Conservation (phyloP, 108 stramenopile species). For the Cylindrotheca closterium region DNA sequence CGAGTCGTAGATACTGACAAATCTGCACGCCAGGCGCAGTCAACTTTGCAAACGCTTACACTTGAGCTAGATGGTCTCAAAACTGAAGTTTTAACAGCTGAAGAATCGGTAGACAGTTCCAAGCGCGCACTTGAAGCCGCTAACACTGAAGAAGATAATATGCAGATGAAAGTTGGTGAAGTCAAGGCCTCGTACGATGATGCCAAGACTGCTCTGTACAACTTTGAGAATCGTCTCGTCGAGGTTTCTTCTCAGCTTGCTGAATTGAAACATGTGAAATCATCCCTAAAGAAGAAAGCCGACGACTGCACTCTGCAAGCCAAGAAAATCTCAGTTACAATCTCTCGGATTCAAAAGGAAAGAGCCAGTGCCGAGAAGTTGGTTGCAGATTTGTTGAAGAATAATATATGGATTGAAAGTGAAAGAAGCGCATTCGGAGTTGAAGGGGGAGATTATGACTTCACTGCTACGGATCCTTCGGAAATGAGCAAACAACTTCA, state of each 20-base stretch:
- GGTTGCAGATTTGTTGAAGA: slow-evolving; percentile 64
- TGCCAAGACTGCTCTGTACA: slow-evolving; percentile 61
- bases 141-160: slow-evolving; percentile 49
- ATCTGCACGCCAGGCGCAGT: slow-evolving; percentile 68
- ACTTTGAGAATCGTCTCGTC: slow-evolving; percentile 67
- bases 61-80: slow-evolving; percentile 80
- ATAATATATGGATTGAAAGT: slow-evolving; percentile 93
- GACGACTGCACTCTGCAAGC: slow-evolving; percentile 81
- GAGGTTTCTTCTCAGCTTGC: slow-evolving; percentile 78
- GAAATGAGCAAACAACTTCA: slow-evolving; percentile 69
- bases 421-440: slow-evolving; percentile 93
- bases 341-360: slow-evolving; percentile 76
- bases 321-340: slow-evolving; percentile 80
- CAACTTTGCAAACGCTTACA: slow-evolving; percentile 66
- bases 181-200: slow-evolving; percentile 77
- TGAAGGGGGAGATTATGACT: slow-evolving; percentile 96
- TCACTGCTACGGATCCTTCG: slow-evolving; percentile 65
- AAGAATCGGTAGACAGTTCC: slow-evolving; percentile 59
- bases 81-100: slow-evolving; percentile 60
- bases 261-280: slow-evolving; percentile 52
- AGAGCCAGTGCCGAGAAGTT: slow-evolving; percentile 62
- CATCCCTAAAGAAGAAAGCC: slow-evolving; percentile 54
- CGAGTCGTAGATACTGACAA: slow-evolving; percentile 50
- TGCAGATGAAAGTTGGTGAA: slow-evolving; percentile 78
- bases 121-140: slow-evolving; percentile 67